phyloP scores from a whole-genome alignment of 495 filamentous ascomycete genomes.

The Aspergillus haitiensis region DNA sequence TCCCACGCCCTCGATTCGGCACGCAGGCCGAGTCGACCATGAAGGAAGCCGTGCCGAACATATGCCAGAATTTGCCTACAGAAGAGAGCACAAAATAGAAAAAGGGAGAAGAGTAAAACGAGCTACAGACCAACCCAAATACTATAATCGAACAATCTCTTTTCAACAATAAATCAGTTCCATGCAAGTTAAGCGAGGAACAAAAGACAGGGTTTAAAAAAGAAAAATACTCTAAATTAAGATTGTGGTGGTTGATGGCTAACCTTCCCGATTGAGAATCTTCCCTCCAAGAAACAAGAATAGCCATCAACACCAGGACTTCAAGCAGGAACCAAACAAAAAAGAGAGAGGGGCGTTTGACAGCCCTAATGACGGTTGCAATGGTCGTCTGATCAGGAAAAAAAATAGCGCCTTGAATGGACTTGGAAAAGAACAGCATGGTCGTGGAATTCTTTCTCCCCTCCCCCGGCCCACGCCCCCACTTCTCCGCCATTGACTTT shows the following conservation, averaged over 20 bases:
- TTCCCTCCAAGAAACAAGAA: not conserved
- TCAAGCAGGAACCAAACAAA: constrained; percentile 9
- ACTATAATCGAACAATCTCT: too few relatives aligned
- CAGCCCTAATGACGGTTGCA: constrained; percentile 30
- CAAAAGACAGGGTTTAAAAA: constrained; percentile 2
- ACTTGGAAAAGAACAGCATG: constrained; percentile 13
- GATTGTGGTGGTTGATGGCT: not conserved
- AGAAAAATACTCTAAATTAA: not conserved
- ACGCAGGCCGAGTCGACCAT: not conserved
- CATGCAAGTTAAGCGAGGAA: not conserved
- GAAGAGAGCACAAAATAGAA: too few relatives aligned
- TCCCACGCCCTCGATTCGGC: not conserved
- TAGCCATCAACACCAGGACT: constrained; percentile 2
- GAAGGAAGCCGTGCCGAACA: not conserved
- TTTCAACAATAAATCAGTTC: too few relatives aligned
- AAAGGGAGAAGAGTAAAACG: too few relatives aligned
- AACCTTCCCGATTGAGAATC: constrained; percentile 14
- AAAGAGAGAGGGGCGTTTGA: constrained; percentile 19
- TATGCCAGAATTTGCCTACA: not conserved
- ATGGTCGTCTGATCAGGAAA: constrained; percentile 50
- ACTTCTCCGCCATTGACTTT: constrained; percentile 31
- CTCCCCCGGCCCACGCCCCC: constrained; percentile 29
- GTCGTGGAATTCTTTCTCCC: not conserved
- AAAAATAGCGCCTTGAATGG: constrained; percentile 25
- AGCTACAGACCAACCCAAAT: too few relatives aligned